Conservation (phyloP, 805 yeast genomes). For the Wickerhamiella siamensis region DNA sequence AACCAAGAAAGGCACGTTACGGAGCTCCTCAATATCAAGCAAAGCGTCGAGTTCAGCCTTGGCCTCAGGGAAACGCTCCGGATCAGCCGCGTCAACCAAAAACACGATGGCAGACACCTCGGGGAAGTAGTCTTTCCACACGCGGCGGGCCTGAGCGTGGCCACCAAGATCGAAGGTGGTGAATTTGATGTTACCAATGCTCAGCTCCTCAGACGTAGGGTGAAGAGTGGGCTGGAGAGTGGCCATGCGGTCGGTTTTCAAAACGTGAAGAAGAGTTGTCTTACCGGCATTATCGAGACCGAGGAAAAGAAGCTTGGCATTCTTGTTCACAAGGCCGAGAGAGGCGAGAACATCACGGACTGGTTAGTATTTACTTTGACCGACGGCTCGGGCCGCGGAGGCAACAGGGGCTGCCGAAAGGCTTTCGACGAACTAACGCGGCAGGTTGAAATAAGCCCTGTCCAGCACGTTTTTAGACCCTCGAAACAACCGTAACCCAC, state of each 20-base stretch:
- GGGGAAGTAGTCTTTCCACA: conserved; percentile 99
- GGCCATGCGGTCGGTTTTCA: conserved; percentile 91
- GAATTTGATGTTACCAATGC: conserved; percentile 91
- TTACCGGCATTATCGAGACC: conserved; percentile 98
- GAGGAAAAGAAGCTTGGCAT: conserved; percentile 86
- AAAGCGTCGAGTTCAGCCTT: conserved; percentile 88
- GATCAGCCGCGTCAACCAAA: conserved; percentile 93
- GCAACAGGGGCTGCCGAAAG: no score
- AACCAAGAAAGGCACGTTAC: conserved; percentile 78
- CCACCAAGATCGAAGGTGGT: conserved; percentile 99
- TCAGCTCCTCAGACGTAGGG: conserved; percentile 93
- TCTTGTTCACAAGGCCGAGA: conserved; percentile 80
- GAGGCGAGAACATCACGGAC: conserved; percentile 67
- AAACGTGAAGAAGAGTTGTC: conserved; percentile 75
- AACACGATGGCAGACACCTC: conserved; percentile 97
- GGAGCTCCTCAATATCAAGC: conserved; percentile 82
- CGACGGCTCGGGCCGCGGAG: neutral
- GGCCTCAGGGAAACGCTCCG: conserved; percentile 88
- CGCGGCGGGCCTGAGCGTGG: conserved; percentile 95
- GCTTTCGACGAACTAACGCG: no score
- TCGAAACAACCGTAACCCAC: no score
- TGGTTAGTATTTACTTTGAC: conserved; percentile 13
- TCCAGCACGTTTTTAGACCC: no score
- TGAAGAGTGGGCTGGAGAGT: conserved; percentile 96
- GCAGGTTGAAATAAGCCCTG: no score